These are phyloP conservation scores for Tillandsia fasciculata DNA, from an alignment of 176 grass and related monocot genomes.

Conservation along the genomic window DNA sequence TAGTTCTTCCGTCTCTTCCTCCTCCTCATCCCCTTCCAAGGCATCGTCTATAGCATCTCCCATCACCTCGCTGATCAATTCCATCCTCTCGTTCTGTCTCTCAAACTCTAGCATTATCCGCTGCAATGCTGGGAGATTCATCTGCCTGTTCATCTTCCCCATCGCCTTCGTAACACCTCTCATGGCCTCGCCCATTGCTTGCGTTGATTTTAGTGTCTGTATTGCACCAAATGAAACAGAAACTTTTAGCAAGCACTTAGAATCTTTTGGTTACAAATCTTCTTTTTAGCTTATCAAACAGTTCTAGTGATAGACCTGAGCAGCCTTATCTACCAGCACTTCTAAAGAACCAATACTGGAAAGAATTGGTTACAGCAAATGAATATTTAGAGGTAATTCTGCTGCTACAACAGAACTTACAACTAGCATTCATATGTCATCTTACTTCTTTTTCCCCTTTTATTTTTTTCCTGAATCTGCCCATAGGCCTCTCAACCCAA, in stretches of 20 bases:
- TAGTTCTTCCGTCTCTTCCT: constrained; percentile 74
- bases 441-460: no score
- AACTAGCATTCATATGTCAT: no score
- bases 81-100: constrained; percentile 75
- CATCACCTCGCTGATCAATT: constrained; percentile 60
- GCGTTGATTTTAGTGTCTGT: constrained; percentile 68
- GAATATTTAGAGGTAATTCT: no score
- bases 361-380: no score
- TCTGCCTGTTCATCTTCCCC: constrained; percentile 65
- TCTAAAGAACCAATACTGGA: no score
- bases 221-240: neutral
- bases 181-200: constrained; percentile 81
- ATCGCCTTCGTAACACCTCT: constrained; percentile 75
- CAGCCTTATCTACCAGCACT: no score
- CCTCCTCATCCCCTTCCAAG: constrained; percentile 66
- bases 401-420: no score
- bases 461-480: no score
- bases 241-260: no score
- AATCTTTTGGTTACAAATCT: no score
- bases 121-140: constrained; percentile 57
- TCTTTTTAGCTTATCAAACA: neutral
- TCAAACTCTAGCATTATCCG: constrained; percentile 65
- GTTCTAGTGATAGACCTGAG: no score
- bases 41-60: constrained; percentile 67
- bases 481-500: no score